Evolutionary conservation across 768 basidiomycete genomes (phyloP), one percentile per base, ranked within the genome.

Genomic region (Tylopilus cervinicoccineus): DNA sequence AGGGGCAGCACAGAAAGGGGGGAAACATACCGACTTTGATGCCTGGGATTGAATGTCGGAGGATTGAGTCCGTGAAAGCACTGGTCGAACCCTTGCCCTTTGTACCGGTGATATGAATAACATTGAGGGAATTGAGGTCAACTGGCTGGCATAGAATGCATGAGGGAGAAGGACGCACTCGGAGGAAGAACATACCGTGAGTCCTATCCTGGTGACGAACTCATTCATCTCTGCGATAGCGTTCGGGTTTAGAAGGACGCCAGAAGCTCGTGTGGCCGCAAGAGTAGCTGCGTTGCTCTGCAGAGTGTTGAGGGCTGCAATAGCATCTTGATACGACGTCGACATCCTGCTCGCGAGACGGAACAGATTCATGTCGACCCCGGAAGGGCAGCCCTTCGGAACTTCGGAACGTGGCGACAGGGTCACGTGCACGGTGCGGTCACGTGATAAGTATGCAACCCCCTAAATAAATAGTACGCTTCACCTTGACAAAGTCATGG

Each of bases 51-150:
- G 77, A 69, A 50, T 78, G 75, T n/a, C 90, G 80, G 42, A 98
- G 72, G 45, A 97, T 84, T 10, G 88, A 89, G 58, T 93, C 87
- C 5, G 81, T 79, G 60, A 98, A 98, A 8, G 96, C 95, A 55
- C 89, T 91, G 1, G 96, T 93, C 4, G 95, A 98, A 7, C 95
- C 95, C 66, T 99, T 99, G 28, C 95, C 95, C 70, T 99, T 99
- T 5, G 96, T 98, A 4, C 95, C 95, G 9, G 95, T 94, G 56
- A 99, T 83, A 72, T 99, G 95, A 39, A 98, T 80, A 48, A 95
- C 92, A 66, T 97, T 95, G 45, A 99, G 74, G 20, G 71, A 70
- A 63, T 97, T 93, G 36, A 99, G 76, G 54, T 94, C 85, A 48
- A 80, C 74, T 34, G 88, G 78, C 93, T 96, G 58, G 38, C 36